phyloP scores from a whole-genome alignment of 2,329 filamentous ascomycete genomes.

The Aureobasidium leucospermi region DNA sequence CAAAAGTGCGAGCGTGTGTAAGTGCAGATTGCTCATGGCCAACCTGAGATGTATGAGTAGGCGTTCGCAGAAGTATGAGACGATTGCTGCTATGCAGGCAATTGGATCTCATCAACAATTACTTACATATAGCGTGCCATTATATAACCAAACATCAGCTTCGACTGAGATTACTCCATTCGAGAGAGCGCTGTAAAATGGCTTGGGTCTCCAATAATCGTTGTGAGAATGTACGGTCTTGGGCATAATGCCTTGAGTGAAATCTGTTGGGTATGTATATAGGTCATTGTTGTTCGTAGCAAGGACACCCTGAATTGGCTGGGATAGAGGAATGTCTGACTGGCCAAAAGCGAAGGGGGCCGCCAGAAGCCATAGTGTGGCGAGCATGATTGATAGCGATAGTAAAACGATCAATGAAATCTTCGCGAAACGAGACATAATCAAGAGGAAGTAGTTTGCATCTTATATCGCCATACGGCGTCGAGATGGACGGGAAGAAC shows the following conservation, averaged over 20 bases:
- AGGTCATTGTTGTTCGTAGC: slow-evolving; percentile 43
- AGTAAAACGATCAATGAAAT: neutral
- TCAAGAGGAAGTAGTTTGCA: neutral
- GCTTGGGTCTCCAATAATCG: slow-evolving; percentile 48
- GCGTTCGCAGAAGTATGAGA: no score
- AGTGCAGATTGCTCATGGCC: slow-evolving; percentile 50
- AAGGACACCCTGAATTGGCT: slow-evolving; percentile 49
- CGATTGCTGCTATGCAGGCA: neutral
- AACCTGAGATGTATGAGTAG: slow-evolving; percentile 32
- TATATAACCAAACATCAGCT: slow-evolving; percentile 54
- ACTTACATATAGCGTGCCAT: slow-evolving; percentile 27
- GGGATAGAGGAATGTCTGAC: slow-evolving; percentile 34
- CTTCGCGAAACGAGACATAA: neutral
- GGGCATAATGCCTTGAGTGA: slow-evolving; percentile 53
- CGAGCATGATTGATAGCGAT: slow-evolving; percentile 5
- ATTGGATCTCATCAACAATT: no score
- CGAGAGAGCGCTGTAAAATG: slow-evolving; percentile 47
- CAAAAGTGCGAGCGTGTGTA: slow-evolving; percentile 46
- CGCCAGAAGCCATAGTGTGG: neutral
- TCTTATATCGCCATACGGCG: neutral
- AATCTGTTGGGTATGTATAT: slow-evolving; percentile 54
- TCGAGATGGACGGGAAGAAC: neutral
- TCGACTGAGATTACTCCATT: slow-evolving; percentile 52
- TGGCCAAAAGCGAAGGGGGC: slow-evolving; percentile 18
- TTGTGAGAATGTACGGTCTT: slow-evolving; percentile 53